These are phyloP conservation scores for Stephanodiscus triporus DNA, from an alignment of 108 stramenopile species.

Conservation along the genomic window DNA sequence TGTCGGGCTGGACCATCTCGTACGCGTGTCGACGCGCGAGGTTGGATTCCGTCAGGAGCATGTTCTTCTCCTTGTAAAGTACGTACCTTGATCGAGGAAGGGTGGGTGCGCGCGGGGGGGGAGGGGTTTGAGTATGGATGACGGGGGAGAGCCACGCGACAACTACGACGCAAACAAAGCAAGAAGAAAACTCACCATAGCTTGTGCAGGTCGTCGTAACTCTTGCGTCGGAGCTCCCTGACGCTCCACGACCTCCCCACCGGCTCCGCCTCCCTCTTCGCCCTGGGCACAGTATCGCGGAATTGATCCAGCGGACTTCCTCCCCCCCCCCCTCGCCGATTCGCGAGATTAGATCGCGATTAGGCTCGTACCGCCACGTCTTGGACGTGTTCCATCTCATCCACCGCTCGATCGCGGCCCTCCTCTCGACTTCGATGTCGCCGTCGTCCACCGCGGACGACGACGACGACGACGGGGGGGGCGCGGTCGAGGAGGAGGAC, in stretches of 20 bases:
- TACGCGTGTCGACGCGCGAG: conserved; percentile 68
- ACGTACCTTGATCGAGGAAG: conserved; percentile 66
- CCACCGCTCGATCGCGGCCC: conserved; percentile 37
- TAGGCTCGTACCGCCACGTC: conserved; percentile 37
- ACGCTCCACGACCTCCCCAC: conserved; percentile 84
- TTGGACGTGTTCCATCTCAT: conserved; percentile 48
- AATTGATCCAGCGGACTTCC: conserved; percentile 72
- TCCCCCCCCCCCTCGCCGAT: conserved; percentile 22
- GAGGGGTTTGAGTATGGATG: neutral
- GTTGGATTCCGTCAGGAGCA: conserved; percentile 87
- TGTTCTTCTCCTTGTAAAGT: conserved; percentile 93
- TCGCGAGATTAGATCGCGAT: conserved; percentile 27
- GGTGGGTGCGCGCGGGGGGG: neutral
- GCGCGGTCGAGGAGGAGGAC: too few relatives aligned
- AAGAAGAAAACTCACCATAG: conserved; percentile 75
- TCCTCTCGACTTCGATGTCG: conserved; percentile 16
- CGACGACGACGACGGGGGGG: too few relatives aligned
- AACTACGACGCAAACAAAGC: neutral
- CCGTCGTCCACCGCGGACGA: neutral
- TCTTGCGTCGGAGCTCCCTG: conserved; percentile 85
- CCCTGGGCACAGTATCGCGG: conserved; percentile 70
- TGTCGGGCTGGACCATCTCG: conserved; percentile 76
- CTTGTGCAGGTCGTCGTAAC: conserved; percentile 90
- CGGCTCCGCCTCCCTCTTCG: conserved; percentile 59
- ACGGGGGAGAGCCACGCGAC: neutral